Conservation (phyloP, 306 rosid genomes). For the Quercus bicolor region DNA sequence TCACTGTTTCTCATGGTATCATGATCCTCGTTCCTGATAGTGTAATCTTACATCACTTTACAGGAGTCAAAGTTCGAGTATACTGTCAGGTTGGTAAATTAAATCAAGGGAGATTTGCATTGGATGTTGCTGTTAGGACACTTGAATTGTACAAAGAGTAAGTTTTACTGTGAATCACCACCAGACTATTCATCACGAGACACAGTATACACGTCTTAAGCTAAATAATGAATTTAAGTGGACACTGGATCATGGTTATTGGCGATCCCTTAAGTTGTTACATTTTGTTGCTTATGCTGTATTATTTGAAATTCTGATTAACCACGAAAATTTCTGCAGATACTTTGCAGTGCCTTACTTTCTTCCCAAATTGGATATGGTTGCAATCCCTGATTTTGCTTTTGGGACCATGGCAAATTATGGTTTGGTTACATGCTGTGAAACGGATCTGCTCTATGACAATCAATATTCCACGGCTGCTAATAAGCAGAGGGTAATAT, state of each 20-base stretch:
- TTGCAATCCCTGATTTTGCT: slow-evolving; percentile 94
- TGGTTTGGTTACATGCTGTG: slow-evolving; percentile 88
- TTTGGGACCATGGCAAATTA: slow-evolving; percentile 97
- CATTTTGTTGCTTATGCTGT: slow-evolving; percentile 1
- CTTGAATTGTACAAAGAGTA: slow-evolving; percentile 73
- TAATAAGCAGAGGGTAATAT: slow-evolving; percentile 78
- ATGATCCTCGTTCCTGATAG: neutral
- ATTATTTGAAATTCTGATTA: slow-evolving; percentile 15
- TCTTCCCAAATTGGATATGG: slow-evolving; percentile 90
- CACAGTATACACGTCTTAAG: slow-evolving; percentile 6
- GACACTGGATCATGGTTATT: neutral
- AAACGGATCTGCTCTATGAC: slow-evolving; percentile 89
- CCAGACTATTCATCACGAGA: neutral
- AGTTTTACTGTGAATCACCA: slow-evolving; percentile 20
- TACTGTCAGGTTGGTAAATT: slow-evolving; percentile 87
- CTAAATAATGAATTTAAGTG: slow-evolving; percentile 8
- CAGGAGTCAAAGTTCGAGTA: slow-evolving; percentile 90
- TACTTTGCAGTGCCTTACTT: slow-evolving; percentile 83
- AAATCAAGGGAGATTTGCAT: slow-evolving; percentile 82
- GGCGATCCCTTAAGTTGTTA: neutral
- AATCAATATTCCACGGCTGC: slow-evolving; percentile 83
- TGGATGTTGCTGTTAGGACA: slow-evolving; percentile 72
- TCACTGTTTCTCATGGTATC: slow-evolving; percentile 6
- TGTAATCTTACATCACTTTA: slow-evolving; percentile 51
- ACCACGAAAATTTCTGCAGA: slow-evolving; percentile 41